Evolutionary conservation across 495 filamentous ascomycete species (phyloP).

Genomic region (Aspergillus conjunctus): DNA sequence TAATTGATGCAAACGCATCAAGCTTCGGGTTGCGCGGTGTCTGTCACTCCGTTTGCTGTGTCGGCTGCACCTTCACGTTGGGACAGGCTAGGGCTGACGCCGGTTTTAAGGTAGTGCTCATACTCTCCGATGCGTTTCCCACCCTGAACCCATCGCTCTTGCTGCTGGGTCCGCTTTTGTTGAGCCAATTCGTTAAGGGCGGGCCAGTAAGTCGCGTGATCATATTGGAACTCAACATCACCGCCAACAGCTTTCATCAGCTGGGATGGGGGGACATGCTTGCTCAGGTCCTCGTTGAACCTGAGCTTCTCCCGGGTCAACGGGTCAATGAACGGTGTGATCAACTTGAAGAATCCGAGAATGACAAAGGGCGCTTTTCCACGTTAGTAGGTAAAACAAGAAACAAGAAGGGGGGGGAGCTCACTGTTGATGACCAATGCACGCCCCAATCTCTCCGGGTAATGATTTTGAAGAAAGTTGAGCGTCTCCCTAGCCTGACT

Average conservation of each 20-base stretch:
- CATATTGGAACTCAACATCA: slow-evolving; percentile 77
- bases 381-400: background rate
- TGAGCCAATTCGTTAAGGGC: slow-evolving; percentile 69
- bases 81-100: slow-evolving; percentile 45
- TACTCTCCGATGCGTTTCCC: slow-evolving; percentile 81
- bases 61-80: slow-evolving; percentile 21
- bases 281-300: slow-evolving; percentile 84
- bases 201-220: slow-evolving; percentile 88
- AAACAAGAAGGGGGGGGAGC: slow-evolving; percentile 23
- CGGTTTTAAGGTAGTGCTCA: slow-evolving; percentile 78
- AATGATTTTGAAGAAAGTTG: slow-evolving; percentile 88
- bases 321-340: slow-evolving; percentile 95
- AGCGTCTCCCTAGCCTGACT: slow-evolving; percentile 77
- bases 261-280: slow-evolving; percentile 75
- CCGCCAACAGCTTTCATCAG: slow-evolving; percentile 65
- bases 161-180: slow-evolving; percentile 58
- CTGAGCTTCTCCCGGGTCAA: slow-evolving; percentile 87
- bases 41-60: background rate
- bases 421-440: slow-evolving; percentile 84
- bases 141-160: slow-evolving; percentile 71
- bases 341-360: slow-evolving; percentile 88
- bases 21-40: background rate
- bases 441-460: slow-evolving; percentile 88
- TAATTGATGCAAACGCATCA: background rate
- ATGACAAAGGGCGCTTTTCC: slow-evolving; percentile 80